Conservation (phyloP, 768 basidiomycete genomes). For the Mycena galericulata region DNA sequence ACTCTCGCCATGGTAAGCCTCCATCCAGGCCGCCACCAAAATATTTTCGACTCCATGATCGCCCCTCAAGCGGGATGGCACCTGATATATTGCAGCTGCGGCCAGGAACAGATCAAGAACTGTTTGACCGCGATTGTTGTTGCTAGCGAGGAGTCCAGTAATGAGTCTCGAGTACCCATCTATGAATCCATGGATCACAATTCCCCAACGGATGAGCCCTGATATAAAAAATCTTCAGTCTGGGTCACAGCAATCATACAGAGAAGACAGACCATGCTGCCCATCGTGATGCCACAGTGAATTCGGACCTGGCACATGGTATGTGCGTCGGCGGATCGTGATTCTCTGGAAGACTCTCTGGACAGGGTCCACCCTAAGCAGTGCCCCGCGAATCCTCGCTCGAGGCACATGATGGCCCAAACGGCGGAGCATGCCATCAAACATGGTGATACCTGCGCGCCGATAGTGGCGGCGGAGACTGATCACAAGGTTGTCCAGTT, state of each 20-base stretch:
- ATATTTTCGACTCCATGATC: slow-evolving; percentile 56
- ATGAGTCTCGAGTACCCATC: slow-evolving; percentile 32
- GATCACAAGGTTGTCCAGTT: not conserved
- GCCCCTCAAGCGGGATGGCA: slow-evolving; percentile 47
- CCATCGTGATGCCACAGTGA: not conserved
- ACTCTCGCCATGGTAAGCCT: slow-evolving; percentile 26
- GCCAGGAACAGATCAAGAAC: slow-evolving; percentile 48
- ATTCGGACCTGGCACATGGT: not conserved
- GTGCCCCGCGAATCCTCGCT: not conserved
- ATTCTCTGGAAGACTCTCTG: not conserved
- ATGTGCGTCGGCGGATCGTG: not conserved
- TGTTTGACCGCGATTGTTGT: slow-evolving; percentile 54
- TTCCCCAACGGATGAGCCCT: not conserved
- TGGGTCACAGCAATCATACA: too few species aligned
- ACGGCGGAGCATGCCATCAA: not conserved
- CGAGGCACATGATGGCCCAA: not conserved
- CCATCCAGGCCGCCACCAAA: slow-evolving; percentile 48
- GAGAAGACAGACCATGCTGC: not conserved
- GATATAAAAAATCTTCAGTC: too few species aligned
- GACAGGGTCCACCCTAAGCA: not conserved
- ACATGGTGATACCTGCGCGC: not conserved
- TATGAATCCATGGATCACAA: not conserved
- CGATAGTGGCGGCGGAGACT: not conserved
- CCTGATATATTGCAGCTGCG: slow-evolving; percentile 39
- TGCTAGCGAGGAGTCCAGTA: slow-evolving; percentile 47